These are phyloP conservation scores for Strobilomyces confusus DNA, from an alignment of 768 basidiomycete genomes.

Conservation along the genomic window DNA sequence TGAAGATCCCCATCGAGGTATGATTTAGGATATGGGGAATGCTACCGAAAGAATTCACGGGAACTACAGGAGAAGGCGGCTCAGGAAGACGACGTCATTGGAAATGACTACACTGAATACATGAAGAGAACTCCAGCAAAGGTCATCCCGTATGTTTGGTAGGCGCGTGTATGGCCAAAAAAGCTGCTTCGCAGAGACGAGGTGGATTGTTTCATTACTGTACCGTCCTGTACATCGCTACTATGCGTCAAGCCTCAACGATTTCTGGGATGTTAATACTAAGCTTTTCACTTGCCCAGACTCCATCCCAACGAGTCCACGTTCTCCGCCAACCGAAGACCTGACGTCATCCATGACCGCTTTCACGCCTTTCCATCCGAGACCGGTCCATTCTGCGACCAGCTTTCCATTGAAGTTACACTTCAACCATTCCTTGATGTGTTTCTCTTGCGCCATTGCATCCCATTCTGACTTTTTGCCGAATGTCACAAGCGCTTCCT, in stretches of 20 bases:
- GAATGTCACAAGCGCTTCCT: conserved; percentile 51
- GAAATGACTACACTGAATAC: conserved; percentile 28
- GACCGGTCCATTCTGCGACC: conserved; percentile 52
- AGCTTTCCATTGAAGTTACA: conserved; percentile 44
- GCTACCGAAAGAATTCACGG: neutral
- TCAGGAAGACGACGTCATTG: conserved; percentile 20
- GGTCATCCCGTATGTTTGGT: conserved; percentile 32
- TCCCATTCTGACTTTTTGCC: conserved; percentile 49
- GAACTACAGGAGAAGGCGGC: conserved; percentile 28
- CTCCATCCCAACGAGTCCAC: conserved; percentile 38
- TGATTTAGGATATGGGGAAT: neutral
- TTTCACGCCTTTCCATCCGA: conserved; percentile 47
- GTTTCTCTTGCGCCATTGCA: conserved; percentile 27
- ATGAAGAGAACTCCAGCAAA: conserved; percentile 27
- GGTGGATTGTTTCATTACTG: neutral
- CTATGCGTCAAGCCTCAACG: conserved; percentile 17
- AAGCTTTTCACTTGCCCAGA: conserved; percentile 39
- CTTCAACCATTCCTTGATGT: conserved; percentile 35
- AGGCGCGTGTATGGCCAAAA: conserved; percentile 4
- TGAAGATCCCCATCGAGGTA: conserved; percentile 36
- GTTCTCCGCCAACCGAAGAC: conserved; percentile 42
- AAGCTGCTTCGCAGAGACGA: neutral
- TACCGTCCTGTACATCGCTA: conserved; percentile 5
- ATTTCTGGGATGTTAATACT: conserved; percentile 34
- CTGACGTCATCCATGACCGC: conserved; percentile 51